A percentile compares a stretch with the other conserved stretches of the same genome.
Conservation (phyloP, 73 alveolate species). For the Breviolum minutum region DNA sequence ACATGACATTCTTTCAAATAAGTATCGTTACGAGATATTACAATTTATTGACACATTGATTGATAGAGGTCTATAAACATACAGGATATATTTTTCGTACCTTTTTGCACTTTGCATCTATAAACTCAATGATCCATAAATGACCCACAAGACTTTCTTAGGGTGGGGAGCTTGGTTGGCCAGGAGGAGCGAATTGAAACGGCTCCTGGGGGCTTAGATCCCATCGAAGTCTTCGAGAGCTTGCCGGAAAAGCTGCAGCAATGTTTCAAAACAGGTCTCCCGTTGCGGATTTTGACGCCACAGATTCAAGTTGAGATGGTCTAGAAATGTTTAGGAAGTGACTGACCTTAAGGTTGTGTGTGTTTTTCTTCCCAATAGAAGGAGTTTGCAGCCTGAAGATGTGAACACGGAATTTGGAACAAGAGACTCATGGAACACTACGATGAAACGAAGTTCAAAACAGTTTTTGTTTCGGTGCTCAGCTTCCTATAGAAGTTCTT, state of each 20-base stretch:
- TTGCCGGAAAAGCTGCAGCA: constrained; percentile 83
- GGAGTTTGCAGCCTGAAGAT: too few species aligned
- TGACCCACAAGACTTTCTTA: background rate
- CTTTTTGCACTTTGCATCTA: too few species aligned
- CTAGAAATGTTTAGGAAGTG: background rate
- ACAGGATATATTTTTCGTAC: too few species aligned
- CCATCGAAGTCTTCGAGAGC: constrained; percentile 59
- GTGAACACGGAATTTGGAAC: too few species aligned
- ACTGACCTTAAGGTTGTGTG: background rate
- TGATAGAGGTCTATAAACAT: too few species aligned
- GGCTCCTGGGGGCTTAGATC: constrained; percentile 85
- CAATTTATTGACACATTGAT: too few species aligned
- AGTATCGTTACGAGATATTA: too few species aligned
- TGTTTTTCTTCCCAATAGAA: background rate
- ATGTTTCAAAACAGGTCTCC: constrained; percentile 60
- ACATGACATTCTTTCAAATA: too few species aligned
- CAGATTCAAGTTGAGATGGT: background rate
- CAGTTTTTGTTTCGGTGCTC: background rate
- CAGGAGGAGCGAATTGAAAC: constrained; percentile 15
- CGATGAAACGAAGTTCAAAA: background rate
- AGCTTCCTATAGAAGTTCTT: background rate
- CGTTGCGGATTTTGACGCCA: background rate
- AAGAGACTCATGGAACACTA: background rate
- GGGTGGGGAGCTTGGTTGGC: background rate
- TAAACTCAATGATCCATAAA: too few species aligned